Evolutionary conservation across 164 flowering plant species (phyloP).

Genomic region (Liriodendron chinense): DNA sequence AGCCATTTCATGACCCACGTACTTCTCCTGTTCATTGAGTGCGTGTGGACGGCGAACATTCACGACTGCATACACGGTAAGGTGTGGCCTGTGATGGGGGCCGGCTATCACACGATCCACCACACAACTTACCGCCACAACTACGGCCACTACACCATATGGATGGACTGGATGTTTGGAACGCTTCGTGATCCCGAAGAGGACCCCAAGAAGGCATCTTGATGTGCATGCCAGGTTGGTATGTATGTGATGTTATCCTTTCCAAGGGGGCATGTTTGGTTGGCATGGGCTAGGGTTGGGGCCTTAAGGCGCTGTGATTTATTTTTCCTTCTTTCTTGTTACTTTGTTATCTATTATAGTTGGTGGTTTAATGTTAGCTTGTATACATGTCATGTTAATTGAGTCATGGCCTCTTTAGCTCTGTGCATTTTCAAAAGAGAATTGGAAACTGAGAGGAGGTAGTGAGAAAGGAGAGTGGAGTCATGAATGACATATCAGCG

Average conservation of each 20-base stretch:
- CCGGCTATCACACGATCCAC: conserved; percentile 95
- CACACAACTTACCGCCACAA: conserved; percentile 94
- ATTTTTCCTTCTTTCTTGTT: background rate
- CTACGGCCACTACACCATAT: conserved; percentile 85
- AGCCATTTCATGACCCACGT: conserved; percentile 80
- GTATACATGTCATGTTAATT: too few relatives aligned
- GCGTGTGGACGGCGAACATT: conserved; percentile 88
- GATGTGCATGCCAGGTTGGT: conserved; percentile 4
- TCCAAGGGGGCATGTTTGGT: background rate
- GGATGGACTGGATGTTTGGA: conserved; percentile 99
- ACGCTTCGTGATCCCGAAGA: conserved; percentile 77
- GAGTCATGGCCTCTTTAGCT: too few relatives aligned
- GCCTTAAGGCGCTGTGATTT: background rate
- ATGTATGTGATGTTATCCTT: background rate
- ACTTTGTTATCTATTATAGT: too few relatives aligned
- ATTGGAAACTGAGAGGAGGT: too few relatives aligned
- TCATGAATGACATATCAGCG: too few relatives aligned
- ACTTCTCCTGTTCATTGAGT: conserved; percentile 70
- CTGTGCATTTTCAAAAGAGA: too few relatives aligned
- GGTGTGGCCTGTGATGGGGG: conserved; percentile 97
- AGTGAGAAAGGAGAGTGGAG: too few relatives aligned
- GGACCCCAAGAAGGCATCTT: conserved; percentile 36
- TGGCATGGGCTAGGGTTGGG: background rate
- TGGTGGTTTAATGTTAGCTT: too few relatives aligned
- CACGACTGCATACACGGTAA: conserved; percentile 88